A percentile compares a stretch with the other conserved stretches of the same genome.
These are phyloP conservation scores for Cryptococcus deneoformans DNA, from an alignment of 1,284 basidiomycete genomes.

Conservation along the genomic window DNA sequence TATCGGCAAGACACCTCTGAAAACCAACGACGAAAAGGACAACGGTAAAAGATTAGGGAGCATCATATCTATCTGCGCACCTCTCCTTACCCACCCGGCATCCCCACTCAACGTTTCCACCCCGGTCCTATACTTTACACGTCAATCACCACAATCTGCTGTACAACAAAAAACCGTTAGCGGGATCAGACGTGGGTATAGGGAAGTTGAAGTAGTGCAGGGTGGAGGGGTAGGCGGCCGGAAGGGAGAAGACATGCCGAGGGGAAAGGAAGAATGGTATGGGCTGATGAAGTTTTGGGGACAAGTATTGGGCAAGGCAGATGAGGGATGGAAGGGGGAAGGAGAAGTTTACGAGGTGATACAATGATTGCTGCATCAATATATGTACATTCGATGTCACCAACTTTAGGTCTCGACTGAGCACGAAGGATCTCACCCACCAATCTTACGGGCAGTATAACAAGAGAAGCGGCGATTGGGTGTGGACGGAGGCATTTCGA, in stretches of 20 bases:
- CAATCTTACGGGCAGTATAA: too few relatives aligned
- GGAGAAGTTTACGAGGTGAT: constrained; percentile 72
- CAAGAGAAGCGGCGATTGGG: too few relatives aligned
- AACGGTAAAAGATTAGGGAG: constrained; percentile 56
- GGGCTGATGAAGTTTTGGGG: constrained; percentile 86
- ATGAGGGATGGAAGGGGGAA: constrained; percentile 51
- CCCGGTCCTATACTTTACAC: constrained; percentile 63
- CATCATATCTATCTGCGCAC: constrained; percentile 65
- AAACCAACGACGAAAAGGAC: neutral
- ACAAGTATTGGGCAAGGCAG: constrained; percentile 58
- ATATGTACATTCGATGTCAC: too few relatives aligned
- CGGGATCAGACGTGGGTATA: constrained; percentile 62
- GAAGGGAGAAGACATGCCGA: constrained; percentile 64
- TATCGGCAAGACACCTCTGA: constrained; percentile 16
- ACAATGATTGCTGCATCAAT: constrained; percentile 6
- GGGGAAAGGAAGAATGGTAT: constrained; percentile 72
- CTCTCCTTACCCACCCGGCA: constrained; percentile 72
- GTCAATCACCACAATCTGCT: constrained; percentile 50
- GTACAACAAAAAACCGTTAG: constrained; percentile 19
- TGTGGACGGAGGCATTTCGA: too few relatives aligned
- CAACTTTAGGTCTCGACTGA: too few relatives aligned
- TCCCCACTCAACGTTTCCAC: constrained; percentile 53
- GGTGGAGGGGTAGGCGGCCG: constrained; percentile 16
- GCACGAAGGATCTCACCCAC: too few relatives aligned
- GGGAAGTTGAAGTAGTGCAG: constrained; percentile 52